Conservation (phyloP, 768 basidiomycete genomes). For the Pleurotus sapidus region DNA sequence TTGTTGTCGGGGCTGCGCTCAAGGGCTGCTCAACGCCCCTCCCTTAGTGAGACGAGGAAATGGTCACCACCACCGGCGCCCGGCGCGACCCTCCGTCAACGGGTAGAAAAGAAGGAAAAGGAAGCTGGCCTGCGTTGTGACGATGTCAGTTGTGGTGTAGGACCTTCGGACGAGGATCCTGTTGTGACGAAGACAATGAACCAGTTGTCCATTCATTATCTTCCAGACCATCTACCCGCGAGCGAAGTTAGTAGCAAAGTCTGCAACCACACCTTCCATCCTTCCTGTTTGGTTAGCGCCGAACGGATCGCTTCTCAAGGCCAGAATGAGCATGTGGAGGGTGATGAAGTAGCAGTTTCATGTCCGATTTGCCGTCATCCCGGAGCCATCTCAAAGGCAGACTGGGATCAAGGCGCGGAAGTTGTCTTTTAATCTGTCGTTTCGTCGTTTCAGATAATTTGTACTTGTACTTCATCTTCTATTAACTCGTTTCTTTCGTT, state of each 20-base stretch:
- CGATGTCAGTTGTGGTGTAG: conserved; percentile 72
- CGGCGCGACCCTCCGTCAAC: conserved; percentile 68
- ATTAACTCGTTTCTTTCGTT: background rate
- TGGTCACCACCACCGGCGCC: conserved; percentile 67
- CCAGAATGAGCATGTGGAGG: conserved; percentile 37
- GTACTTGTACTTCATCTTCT: background rate
- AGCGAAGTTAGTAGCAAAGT: conserved; percentile 22
- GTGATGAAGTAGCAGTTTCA: conserved; percentile 56
- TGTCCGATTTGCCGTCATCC: conserved; percentile 69
- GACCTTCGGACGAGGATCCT: conserved; percentile 74
- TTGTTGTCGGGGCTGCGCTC: background rate
- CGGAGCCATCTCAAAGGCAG: conserved; percentile 55
- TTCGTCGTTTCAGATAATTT: background rate
- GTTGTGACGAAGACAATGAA: conserved; percentile 28
- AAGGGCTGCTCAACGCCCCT: conserved; percentile 1
- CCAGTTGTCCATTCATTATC: conserved; percentile 36
- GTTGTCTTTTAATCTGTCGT: conserved; percentile 18
- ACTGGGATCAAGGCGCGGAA: conserved; percentile 53
- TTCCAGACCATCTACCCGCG: conserved; percentile 14
- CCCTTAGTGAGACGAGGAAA: conserved; percentile 31
- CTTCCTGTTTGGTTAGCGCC: conserved; percentile 68
- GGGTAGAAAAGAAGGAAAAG: conserved; percentile 69
- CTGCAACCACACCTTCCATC: conserved; percentile 71
- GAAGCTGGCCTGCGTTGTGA: conserved; percentile 71
- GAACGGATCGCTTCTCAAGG: conserved; percentile 64